A percentile compares a stretch with the other conserved stretches of the same genome.
These are phyloP conservation scores for Oryza rufipogon DNA, from an alignment of 176 grass and related monocot species.

Conservation along the genomic window DNA sequence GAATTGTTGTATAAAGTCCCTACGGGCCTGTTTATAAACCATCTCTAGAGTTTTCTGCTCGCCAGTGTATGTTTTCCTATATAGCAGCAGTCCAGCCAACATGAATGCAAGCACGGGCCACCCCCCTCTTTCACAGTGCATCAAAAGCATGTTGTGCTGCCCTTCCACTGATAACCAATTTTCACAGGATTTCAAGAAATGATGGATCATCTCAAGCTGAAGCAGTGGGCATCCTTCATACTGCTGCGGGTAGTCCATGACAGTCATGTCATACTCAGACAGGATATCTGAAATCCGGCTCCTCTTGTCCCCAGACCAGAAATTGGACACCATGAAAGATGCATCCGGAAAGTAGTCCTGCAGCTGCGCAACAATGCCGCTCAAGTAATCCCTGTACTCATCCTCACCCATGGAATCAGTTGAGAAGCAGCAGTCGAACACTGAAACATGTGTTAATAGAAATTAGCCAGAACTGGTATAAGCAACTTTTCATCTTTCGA, in stretches of 20 bases:
- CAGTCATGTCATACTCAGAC: constrained; percentile 90
- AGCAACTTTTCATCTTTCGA: not conserved
- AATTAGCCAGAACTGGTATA: constrained; percentile 17
- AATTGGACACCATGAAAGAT: constrained; percentile 96
- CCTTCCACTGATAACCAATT: constrained; percentile 96
- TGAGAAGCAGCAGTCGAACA: constrained; percentile 94
- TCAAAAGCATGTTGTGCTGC: constrained; percentile 88
- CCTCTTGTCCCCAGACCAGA: constrained; percentile 79
- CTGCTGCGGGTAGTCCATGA: constrained; percentile 96
- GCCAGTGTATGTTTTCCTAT: constrained; percentile 73
- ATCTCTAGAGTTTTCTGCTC: constrained; percentile 96
- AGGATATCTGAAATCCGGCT: constrained; percentile 87
- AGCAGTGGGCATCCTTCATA: constrained; percentile 95
- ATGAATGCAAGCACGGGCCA: constrained; percentile 97
- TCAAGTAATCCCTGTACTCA: constrained; percentile 82
- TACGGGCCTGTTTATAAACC: constrained; percentile 95
- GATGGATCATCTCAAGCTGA: constrained; percentile 92
- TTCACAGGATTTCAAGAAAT: constrained; percentile 96
- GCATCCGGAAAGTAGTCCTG: constrained; percentile 83
- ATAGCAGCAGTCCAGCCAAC: constrained; percentile 88
- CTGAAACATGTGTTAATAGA: constrained; percentile 47
- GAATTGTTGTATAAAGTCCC: constrained; percentile 84
- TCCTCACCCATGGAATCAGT: constrained; percentile 67
- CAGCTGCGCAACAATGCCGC: constrained; percentile 72
- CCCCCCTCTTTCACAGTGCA: constrained; percentile 92